These are phyloP conservation scores for Podila minutissima DNA, from an alignment of 192 early-diverging fungal genomes.

Conservation along the genomic window DNA sequence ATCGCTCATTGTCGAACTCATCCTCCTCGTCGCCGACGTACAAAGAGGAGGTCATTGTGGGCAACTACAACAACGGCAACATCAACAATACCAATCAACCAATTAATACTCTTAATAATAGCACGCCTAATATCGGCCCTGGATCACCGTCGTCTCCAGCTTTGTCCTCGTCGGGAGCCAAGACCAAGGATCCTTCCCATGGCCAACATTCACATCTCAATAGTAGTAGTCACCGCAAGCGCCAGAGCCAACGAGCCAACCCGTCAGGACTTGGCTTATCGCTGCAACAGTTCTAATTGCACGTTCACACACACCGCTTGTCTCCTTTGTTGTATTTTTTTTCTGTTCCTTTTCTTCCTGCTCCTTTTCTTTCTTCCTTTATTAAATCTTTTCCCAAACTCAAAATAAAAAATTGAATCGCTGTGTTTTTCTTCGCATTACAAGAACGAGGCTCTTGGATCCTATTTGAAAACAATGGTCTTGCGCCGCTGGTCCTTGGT, in stretches of 20 bases:
- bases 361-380: neutral
- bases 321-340: conserved; percentile 1
- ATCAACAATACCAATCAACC: neutral
- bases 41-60: neutral
- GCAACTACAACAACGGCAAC: conserved; percentile 2
- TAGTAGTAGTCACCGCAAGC: conserved; percentile 13
- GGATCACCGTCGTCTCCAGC: conserved; percentile 4
- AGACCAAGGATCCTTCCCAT: neutral
- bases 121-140: neutral
- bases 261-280: conserved; percentile 9
- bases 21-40: conserved; percentile 23
- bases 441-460: neutral
- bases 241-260: conserved; percentile 12
- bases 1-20: neutral
- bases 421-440: neutral
- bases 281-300: conserved; percentile 14
- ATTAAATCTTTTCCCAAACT: neutral
- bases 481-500: conserved; percentile 26
- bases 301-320: neutral
- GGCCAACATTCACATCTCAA: neutral
- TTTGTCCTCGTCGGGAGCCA: neutral
- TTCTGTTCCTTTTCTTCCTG: neutral
- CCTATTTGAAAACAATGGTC: conserved; percentile 28
- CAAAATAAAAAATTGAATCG: neutral
- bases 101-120: neutral